Conservation (phyloP, 306 rosid species). For the Ormosia semicastrata region DNA sequence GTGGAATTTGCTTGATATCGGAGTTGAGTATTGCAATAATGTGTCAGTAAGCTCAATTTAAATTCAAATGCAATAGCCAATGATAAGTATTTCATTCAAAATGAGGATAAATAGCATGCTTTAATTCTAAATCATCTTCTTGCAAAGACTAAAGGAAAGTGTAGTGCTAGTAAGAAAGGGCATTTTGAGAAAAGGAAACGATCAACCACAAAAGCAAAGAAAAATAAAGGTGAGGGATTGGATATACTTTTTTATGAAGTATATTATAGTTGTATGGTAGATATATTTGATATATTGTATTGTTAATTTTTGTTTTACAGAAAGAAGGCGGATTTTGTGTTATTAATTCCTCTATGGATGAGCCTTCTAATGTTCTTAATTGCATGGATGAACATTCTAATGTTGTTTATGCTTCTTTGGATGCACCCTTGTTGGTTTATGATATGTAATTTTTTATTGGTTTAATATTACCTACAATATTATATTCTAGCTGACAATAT, state of each 20-base stretch:
- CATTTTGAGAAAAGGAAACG: slow-evolving; percentile 5
- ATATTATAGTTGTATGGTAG: not conserved
- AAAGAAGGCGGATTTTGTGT: not conserved
- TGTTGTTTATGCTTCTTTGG: not conserved
- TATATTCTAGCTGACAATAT: not conserved
- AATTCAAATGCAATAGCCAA: not conserved
- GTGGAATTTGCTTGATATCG: not conserved
- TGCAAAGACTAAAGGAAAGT: not conserved
- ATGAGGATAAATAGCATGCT: not conserved
- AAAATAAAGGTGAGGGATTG: not conserved
- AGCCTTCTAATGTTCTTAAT: too few relatives aligned
- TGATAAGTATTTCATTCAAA: too few relatives aligned
- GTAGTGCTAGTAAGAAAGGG: not conserved
- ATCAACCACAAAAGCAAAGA: not conserved
- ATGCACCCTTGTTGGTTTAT: not conserved
- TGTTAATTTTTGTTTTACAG: not conserved
- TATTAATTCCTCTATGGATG: not conserved
- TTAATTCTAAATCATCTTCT: not conserved
- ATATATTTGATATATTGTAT: not conserved
- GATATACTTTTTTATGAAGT: not conserved
- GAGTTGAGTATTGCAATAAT: not conserved
- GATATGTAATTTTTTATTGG: not conserved
- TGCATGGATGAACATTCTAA: too few relatives aligned
- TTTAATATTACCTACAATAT: not conserved
- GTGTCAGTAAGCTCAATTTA: not conserved